phyloP scores from a whole-genome alignment of 1,284 basidiomycete genomes.

The Marasmius fiardii region DNA sequence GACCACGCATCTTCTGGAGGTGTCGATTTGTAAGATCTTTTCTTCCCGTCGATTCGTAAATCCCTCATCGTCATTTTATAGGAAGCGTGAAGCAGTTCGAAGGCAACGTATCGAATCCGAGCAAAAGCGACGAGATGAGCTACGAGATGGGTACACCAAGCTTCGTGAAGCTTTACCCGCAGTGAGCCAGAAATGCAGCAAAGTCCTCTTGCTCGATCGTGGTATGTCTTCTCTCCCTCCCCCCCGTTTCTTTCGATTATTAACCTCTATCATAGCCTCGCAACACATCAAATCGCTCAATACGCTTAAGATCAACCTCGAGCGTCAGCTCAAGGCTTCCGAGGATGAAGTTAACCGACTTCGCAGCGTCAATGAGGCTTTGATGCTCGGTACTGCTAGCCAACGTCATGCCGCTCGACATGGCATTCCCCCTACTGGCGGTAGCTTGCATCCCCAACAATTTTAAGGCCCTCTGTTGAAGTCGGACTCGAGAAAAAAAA shows the following conservation, averaged over 20 bases:
- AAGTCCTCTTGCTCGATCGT: slow-evolving; percentile 82
- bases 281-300: slow-evolving; percentile 80
- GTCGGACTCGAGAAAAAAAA: slow-evolving; percentile 8
- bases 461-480: slow-evolving; percentile 41
- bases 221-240: slow-evolving; percentile 41
- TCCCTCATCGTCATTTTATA: slow-evolving; percentile 17
- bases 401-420: slow-evolving; percentile 62
- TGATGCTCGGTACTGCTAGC: slow-evolving; percentile 79
- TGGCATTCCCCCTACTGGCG: slow-evolving; percentile 39
- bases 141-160: slow-evolving; percentile 81
- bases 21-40: slow-evolving; percentile 45
- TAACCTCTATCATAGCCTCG: slow-evolving; percentile 44
- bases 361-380: slow-evolving; percentile 77
- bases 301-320: slow-evolving; percentile 67
- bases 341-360: slow-evolving; percentile 75
- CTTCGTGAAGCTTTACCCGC: slow-evolving; percentile 83
- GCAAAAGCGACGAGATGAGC: slow-evolving; percentile 83
- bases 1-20: slow-evolving; percentile 49
- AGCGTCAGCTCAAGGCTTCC: slow-evolving; percentile 68
- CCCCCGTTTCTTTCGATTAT: slow-evolving; percentile 8
- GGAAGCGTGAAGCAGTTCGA: slow-evolving; percentile 79
- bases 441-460: slow-evolving; percentile 33
- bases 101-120: slow-evolving; percentile 85
- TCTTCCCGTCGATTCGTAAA: background rate
- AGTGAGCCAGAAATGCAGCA: slow-evolving; percentile 86